Evolutionary conservation across 179 eudicot genomes (phyloP).

Genomic region (Silene vulgaris): DNA sequence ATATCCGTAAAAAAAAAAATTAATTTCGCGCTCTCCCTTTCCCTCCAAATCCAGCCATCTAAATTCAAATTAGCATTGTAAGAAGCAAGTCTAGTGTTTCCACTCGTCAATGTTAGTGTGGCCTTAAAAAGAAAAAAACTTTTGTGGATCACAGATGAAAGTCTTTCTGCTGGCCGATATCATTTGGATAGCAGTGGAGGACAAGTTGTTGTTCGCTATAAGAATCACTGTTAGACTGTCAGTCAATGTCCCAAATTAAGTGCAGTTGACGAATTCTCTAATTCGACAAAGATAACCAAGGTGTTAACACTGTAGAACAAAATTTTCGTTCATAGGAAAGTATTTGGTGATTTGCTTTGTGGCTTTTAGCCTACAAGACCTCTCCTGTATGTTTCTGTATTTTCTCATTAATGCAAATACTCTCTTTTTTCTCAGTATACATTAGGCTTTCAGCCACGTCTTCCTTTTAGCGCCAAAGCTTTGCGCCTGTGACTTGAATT

Average conservation of each 20-base stretch:
- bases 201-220: neutral
- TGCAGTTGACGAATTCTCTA: neutral
- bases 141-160: neutral
- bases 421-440: neutral
- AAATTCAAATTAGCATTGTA: neutral
- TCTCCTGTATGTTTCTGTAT: too few relatives aligned
- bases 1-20: neutral
- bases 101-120: neutral
- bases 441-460: neutral
- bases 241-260: neutral
- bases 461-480: neutral
- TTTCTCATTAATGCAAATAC: neutral
- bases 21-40: too few relatives aligned
- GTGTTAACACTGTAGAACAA: neutral
- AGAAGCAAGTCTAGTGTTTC: neutral
- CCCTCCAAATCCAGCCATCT: neutral
- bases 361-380: too few relatives aligned
- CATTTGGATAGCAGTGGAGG: neutral
- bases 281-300: neutral
- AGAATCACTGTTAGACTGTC: neutral
- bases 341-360: too few relatives aligned
- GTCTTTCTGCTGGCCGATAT: neutral
- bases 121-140: neutral
- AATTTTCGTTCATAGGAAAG: neutral
- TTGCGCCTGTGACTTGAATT: neutral